Base-by-base conservation (phyloP, 306 rosid genomes). In the Benincasa hispida region DNA sequence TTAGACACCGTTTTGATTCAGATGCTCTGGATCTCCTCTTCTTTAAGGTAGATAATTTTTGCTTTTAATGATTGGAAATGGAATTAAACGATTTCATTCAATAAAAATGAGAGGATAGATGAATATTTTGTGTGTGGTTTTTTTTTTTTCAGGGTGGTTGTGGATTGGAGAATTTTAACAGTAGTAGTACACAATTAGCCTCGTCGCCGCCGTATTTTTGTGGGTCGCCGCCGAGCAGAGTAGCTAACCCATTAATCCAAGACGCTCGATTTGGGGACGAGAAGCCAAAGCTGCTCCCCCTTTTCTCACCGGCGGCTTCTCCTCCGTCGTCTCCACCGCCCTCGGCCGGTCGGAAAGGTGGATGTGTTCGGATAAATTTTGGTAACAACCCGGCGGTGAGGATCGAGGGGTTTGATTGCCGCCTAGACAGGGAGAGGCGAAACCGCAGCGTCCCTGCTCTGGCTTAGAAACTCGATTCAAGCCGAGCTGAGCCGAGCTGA, bases 191-290 rank as follows among this genome's bases (percentile, higher is more conserved):
- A 25, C 87, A 82, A 53, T 82, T 86, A 56, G 87, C 84, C 60
- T 85, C 97, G 87, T 74, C 92, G 88, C 97, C 97, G 87, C 97
- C 95, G 73, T 94, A 87, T 92, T 89, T 86, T 75, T 81, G 91
- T 61, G 99, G 97, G 88, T 90, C 99, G 41, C 99, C 99, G 79
- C 99, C 99, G 75, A 92, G 95, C 82, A 90, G 99, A 88, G 97
- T 92, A 85, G 88, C 87, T 81, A 92, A 94, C 88, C 99, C 99
- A 30, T 84, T 94, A 80, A 87, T 89, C 81, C 99, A 85, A 77
- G 99, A 94, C 65, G 97, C 89, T 72, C 84, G 96, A 83, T 94
- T 94, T 50, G 92, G 96, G 84, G 91, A 85, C 34, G 92, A 92
- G 77, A 87, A 89, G 86, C 77, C 86, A 42, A 47, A 78, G 54